Evolutionary conservation across 1,284 basidiomycete genomes (phyloP), one percentile per base, ranked within the genome.

Genomic region (Rhodotorula sp.): DNA sequence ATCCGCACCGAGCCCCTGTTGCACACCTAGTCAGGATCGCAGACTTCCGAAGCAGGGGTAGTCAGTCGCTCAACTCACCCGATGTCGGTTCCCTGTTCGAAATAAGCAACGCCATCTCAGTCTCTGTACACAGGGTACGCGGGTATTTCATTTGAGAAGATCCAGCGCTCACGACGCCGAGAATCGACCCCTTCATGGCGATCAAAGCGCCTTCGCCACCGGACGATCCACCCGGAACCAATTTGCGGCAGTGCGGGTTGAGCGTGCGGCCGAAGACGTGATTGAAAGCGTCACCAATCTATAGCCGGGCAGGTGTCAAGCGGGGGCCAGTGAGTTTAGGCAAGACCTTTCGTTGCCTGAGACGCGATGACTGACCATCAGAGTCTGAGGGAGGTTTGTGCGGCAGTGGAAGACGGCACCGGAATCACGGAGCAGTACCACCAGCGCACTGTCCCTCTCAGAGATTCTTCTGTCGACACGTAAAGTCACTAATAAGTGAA

Each of bases 171-270:
- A 66, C 88, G 12, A 89, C 84, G 26, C 89, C 89, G 18, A 90
- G 76, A 0, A 85, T 83, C 56, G 86, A 86, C 42, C 85, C 84
- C 84, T 83, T 83, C 69, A 86, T 80, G 0, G 84, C 84, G 7
- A 87, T 79, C 64, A 89, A 79, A 6, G 87, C 87, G 57, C 87
- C 85, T 84, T 86, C 70, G 82, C 81, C 61, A 82, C 85, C 70
- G 84, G 84, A 58, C 84, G 78, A 60, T 84, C 83, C 83, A 84
- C 71, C 73, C 64, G 76, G 77, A 73, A 63, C 55, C 77, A 89
- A 81, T 57, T 83, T 79, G 71, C 88, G 88, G 76, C 82, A 84
- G 77, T 74, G 78, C 8, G 83, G 82, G 67, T 82, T 82, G 46
- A 75, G 37, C 20, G 81, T 82, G 10, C 69, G 70, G 4, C 66